phyloP scores from a whole-genome alignment of 2,329 filamentous ascomycete species.

The Emmonsia crescens region DNA sequence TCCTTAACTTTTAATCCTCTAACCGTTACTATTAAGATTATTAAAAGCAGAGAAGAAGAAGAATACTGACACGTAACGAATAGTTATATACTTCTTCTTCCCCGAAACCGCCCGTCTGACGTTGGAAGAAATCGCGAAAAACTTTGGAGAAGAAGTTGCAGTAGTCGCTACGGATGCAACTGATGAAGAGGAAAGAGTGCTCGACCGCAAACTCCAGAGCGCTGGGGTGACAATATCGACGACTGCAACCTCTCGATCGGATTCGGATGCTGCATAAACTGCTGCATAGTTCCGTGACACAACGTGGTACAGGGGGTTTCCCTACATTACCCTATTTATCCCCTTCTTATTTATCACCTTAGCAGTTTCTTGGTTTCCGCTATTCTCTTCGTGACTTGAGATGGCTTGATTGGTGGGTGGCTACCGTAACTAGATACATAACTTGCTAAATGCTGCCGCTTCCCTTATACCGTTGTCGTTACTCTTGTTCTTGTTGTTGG shows the following conservation, averaged over 20 bases:
- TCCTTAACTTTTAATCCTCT: neutral
- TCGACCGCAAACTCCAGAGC: constrained; percentile 11
- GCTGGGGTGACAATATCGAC: neutral
- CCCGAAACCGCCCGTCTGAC: constrained; percentile 35
- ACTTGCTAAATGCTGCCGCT: neutral
- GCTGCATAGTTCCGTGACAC: neutral
- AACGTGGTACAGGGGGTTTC: neutral
- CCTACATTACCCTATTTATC: neutral
- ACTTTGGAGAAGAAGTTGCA: constrained; percentile 43
- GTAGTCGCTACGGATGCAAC: constrained; percentile 36
- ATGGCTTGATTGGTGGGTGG: neutral
- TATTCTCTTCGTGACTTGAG: neutral
- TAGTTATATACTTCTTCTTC: constrained; percentile 36
- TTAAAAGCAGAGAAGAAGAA: neutral
- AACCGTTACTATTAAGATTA: neutral
- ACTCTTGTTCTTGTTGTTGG: neutral
- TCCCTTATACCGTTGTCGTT: neutral
- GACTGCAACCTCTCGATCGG: neutral
- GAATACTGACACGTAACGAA: neutral
- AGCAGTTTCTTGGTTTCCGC: neutral
- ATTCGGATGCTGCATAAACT: neutral
- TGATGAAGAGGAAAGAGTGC: constrained; percentile 26
- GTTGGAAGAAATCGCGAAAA: constrained; percentile 37
- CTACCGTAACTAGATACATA: neutral
- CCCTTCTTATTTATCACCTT: neutral